phyloP scores from a whole-genome alignment of 2,329 filamentous ascomycete genomes.

The Trichoderma sp. region DNA sequence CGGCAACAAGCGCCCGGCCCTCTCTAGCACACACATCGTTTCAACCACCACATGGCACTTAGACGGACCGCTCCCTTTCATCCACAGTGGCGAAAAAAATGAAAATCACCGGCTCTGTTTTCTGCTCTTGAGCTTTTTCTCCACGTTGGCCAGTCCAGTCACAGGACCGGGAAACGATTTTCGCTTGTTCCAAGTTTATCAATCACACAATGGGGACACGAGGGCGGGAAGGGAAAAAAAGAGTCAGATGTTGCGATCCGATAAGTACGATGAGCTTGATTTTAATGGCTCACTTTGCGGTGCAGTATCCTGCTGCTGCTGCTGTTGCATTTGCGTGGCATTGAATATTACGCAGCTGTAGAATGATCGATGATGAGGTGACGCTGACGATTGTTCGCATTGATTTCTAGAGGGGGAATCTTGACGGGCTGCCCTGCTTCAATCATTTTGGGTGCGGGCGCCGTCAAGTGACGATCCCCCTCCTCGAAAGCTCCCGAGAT shows the following conservation, averaged over 20 bases:
- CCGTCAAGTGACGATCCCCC: conserved; percentile 7
- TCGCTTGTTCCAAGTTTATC: neutral
- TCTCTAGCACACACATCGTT: neutral
- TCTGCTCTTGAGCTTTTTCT: neutral
- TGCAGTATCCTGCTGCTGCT: neutral
- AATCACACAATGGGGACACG: neutral
- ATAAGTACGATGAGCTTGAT: neutral
- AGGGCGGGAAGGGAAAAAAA: neutral
- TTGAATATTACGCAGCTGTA: neutral
- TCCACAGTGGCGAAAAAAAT: conserved; percentile 23
- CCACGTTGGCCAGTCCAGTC: conserved; percentile 15
- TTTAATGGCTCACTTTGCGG: conserved; percentile 18
- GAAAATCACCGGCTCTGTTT: conserved; percentile 5
- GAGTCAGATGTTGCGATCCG: conserved; percentile 14
- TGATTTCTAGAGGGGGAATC: too few relatives aligned
- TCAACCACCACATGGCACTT: conserved; percentile 9
- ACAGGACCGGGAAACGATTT: neutral
- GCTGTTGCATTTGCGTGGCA: neutral
- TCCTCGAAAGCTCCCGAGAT: neutral
- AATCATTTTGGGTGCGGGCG: neutral
- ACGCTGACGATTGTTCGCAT: neutral
- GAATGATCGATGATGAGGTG: neutral
- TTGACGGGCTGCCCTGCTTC: too few relatives aligned
- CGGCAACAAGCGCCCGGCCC: conserved; percentile 13
- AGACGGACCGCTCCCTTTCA: neutral